These are phyloP conservation scores for Tinospora cordifolia DNA, from an alignment of 164 flowering plant genomes.

Conservation along the genomic window DNA sequence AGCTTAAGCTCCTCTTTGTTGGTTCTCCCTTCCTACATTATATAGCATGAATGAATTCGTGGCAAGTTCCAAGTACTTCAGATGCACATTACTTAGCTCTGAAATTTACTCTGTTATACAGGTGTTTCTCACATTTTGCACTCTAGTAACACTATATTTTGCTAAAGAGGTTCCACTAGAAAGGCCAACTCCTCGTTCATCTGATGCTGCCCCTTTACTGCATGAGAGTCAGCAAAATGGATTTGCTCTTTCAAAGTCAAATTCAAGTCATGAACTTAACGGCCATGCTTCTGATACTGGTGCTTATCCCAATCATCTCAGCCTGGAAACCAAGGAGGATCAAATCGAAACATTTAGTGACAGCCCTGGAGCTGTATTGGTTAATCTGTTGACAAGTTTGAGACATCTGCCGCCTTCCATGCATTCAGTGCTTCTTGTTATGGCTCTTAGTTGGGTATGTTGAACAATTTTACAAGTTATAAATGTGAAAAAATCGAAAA, in stretches of 20 bases:
- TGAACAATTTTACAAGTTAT: slow-evolving; percentile 1
- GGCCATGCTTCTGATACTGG: slow-evolving; percentile 22
- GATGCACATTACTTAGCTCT: neutral
- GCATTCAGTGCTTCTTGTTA: slow-evolving; percentile 91
- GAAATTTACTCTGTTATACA: slow-evolving; percentile 24
- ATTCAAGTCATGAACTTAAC: slow-evolving; percentile 17
- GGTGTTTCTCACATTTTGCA: slow-evolving; percentile 76
- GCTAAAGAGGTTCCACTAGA: slow-evolving; percentile 74
- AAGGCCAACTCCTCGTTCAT: slow-evolving; percentile 28
- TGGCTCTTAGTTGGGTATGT: slow-evolving; percentile 95
- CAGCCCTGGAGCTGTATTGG: slow-evolving; percentile 90
- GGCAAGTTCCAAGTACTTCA: too few species aligned
- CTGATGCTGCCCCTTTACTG: slow-evolving; percentile 84
- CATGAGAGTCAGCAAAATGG: slow-evolving; percentile 38
- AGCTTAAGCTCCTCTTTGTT: neutral
- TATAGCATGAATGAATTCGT: too few species aligned
- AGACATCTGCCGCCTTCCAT: slow-evolving; percentile 90
- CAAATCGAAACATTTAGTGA: slow-evolving; percentile 43
- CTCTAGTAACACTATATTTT: slow-evolving; percentile 76
- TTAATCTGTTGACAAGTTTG: slow-evolving; percentile 80
- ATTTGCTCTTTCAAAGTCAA: slow-evolving; percentile 30
- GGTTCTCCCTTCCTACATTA: too few species aligned
- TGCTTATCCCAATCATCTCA: slow-evolving; percentile 19
- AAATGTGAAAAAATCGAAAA: neutral
- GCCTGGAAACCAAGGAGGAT: slow-evolving; percentile 29